Evolutionary conservation across 208 protist species (phyloP).

Genomic region (Lotmaria passim): DNA sequence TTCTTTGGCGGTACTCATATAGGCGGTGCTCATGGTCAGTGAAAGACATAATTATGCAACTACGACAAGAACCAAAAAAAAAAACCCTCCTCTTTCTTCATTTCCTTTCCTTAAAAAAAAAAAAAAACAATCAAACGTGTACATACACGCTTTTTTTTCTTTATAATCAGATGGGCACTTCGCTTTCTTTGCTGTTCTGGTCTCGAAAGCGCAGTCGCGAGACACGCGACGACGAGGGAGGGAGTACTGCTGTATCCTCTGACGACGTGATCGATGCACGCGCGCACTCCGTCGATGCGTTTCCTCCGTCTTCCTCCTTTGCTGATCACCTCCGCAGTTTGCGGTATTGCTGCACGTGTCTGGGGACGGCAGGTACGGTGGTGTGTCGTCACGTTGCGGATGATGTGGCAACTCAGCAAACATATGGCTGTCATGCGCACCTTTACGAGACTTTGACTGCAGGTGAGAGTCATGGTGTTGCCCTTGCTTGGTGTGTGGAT

Average conservation of each 20-base stretch:
- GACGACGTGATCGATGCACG: background rate
- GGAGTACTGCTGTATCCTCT: background rate
- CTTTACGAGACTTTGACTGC: conserved; percentile 54
- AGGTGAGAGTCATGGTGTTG: conserved; percentile 61
- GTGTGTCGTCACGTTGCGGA: conserved; percentile 50
- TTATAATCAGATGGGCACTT: background rate
- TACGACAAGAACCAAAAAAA: background rate
- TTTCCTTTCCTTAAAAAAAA: background rate
- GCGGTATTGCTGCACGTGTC: conserved; percentile 13
- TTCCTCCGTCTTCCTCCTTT: background rate
- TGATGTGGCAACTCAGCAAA: conserved; percentile 37
- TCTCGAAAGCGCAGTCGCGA: conserved; percentile 1
- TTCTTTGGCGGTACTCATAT: too few species aligned
- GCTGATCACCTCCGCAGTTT: conserved; percentile 21
- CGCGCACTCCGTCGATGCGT: background rate
- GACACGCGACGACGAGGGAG: background rate
- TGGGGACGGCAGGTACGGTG: conserved; percentile 8
- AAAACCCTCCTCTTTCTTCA: background rate
- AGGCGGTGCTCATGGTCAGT: background rate
- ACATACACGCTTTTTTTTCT: too few species aligned
- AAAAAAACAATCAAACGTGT: too few species aligned
- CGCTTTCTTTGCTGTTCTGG: background rate
- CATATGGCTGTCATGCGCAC: conserved; percentile 81
- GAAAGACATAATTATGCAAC: background rate
- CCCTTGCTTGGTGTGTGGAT: conserved; percentile 63